Percentiles rank a stretch among this genome's conserved stretches.
Evolutionary conservation across 257 asterid species (phyloP).

Genomic region (Petunia secreta): DNA sequence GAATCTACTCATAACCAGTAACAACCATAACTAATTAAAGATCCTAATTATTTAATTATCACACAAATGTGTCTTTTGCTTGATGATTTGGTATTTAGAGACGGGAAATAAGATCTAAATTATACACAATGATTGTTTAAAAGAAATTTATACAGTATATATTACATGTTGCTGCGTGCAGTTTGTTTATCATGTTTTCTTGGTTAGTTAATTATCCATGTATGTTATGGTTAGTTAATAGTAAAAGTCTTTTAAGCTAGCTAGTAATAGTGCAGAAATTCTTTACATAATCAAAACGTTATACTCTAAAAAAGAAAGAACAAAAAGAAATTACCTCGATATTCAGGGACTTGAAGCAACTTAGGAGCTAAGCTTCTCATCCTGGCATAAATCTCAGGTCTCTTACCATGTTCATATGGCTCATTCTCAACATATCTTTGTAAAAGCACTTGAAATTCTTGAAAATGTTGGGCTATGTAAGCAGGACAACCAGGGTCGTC

Average conservation of each 20-base stretch:
- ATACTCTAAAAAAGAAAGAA: not conserved
- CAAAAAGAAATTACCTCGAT: slow-evolving; percentile 53
- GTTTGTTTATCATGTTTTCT: too few relatives aligned
- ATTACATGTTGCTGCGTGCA: too few relatives aligned
- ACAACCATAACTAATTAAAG: too few relatives aligned
- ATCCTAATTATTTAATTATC: too few relatives aligned
- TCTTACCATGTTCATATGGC: slow-evolving; percentile 77
- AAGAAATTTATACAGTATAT: too few relatives aligned
- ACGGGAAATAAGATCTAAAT: too few relatives aligned
- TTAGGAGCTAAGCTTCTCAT: slow-evolving; percentile 77
- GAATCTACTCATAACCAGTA: slow-evolving; percentile 43
- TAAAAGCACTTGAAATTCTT: slow-evolving; percentile 75
- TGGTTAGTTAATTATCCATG: not conserved
- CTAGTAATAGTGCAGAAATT: too few relatives aligned
- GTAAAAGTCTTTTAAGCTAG: not conserved
- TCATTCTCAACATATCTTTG: slow-evolving; percentile 86
- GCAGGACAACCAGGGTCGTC: slow-evolving; percentile 93
- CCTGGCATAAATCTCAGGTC: slow-evolving; percentile 82
- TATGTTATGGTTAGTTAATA: too few relatives aligned
- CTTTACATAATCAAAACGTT: not conserved
- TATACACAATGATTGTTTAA: too few relatives aligned
- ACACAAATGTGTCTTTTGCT: not conserved
- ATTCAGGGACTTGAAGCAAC: slow-evolving; percentile 89
- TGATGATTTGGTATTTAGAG: too few relatives aligned
- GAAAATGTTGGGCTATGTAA: slow-evolving; percentile 75